Evolutionary conservation across 129 eudicot species (phyloP).

Genomic region (Daucus carota): DH1_v3.0 NC_030387.2:2993001-2993500

Average conservation of each 20-base stretch:
- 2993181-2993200: no score
- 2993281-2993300: constrained; percentile 50
- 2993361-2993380: constrained; percentile 24
- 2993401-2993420: constrained; percentile 32
- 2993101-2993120: not conserved
- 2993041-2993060: not conserved
- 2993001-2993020: not conserved
- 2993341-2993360: constrained; percentile 43
- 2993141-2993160: no score
- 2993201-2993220: not conserved
- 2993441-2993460: constrained; percentile 39
- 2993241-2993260: constrained; percentile 42
- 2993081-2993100: not conserved
- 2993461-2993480: constrained; percentile 11
- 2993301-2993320: constrained; percentile 41
- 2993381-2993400: constrained; percentile 18
- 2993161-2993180: no score
- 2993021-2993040: constrained; percentile 8
- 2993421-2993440: constrained; percentile 45
- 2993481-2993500: constrained; percentile 8
- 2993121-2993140: no score
- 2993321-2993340: constrained; percentile 37
- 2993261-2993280: constrained; percentile 52
- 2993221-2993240: not conserved
- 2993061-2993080: constrained; percentile 1